phyloP scores from a whole-genome alignment of 805 yeast genomes.

The Kurtzmaniella cleridarum region DNA sequence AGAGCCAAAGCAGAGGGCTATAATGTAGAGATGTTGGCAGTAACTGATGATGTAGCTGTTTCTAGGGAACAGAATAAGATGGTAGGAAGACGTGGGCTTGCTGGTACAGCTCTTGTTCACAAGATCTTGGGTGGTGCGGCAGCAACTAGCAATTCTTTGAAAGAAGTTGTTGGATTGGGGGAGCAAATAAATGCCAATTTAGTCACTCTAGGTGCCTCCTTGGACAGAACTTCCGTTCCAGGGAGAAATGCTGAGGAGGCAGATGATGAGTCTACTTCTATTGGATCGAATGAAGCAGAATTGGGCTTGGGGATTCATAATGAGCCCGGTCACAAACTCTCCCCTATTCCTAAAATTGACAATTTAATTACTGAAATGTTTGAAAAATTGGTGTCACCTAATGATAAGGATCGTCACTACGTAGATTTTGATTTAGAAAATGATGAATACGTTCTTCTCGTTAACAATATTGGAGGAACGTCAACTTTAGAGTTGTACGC shows the following conservation, averaged over 20 bases:
- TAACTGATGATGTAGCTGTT: constrained; percentile 92
- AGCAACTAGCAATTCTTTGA: constrained; percentile 22
- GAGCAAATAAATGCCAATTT: constrained; percentile 53
- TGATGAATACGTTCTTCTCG: constrained; percentile 65
- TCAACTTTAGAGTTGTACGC: constrained; percentile 75
- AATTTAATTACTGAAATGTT: constrained; percentile 54
- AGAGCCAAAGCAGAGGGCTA: constrained; percentile 76
- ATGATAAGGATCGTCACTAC: constrained; percentile 75
- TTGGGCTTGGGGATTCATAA: constrained; percentile 95
- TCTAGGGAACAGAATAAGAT: constrained; percentile 84
- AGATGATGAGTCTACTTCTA: constrained; percentile 27
- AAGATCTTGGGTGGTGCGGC: constrained; percentile 77
- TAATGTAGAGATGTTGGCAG: constrained; percentile 65
- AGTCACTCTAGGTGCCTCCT: constrained; percentile 85
- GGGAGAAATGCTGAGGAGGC: constrained; percentile 47
- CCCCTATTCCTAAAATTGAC: constrained; percentile 67
- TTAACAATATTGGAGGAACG: constrained; percentile 89
- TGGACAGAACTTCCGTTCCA: constrained; percentile 88
- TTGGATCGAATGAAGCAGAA: constrained; percentile 66
- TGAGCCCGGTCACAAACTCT: constrained; percentile 72
- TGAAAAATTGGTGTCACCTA: constrained; percentile 52
- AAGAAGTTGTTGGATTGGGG: constrained; percentile 55
- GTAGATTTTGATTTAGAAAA: constrained; percentile 54
- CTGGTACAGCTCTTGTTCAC: constrained; percentile 86
- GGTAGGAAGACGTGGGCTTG: constrained; percentile 92